A percentile compares a stretch with the other conserved stretches of the same genome.
Conservation (phyloP, 2,329 filamentous ascomycete genomes). For the Rasamsonia emersonii region DNA sequence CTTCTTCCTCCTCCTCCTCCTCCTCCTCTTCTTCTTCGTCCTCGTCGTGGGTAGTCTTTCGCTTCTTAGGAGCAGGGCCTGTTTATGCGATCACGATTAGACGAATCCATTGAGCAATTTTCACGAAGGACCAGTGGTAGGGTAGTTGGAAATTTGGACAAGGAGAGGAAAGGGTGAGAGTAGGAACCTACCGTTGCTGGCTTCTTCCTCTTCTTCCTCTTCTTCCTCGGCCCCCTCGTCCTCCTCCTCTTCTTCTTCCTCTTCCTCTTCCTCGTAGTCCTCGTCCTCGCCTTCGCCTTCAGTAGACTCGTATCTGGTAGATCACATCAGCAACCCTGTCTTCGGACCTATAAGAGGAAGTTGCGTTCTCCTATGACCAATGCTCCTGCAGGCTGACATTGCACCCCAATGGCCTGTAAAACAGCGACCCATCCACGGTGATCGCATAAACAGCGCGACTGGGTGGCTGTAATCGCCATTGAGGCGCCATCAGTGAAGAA, state of each 20-base stretch:
- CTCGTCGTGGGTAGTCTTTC: conserved; percentile 17
- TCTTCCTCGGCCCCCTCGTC: conserved; percentile 9
- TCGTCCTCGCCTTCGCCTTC: conserved; percentile 31
- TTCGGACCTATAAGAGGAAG: not conserved
- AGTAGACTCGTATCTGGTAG: conserved; percentile 10
- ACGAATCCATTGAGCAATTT: not conserved
- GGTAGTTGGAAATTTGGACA: not conserved
- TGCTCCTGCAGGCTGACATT: no score
- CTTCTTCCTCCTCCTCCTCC: conserved; percentile 28
- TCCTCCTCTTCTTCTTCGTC: conserved; percentile 35
- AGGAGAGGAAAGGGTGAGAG: not conserved
- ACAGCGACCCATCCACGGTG: conserved; percentile 3
- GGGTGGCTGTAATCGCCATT: no score
- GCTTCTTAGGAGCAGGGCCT: conserved; percentile 11
- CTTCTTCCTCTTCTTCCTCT: conserved; percentile 24
- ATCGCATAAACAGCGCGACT: no score
- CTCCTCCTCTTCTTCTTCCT: conserved; percentile 7
- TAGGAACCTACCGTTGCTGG: conserved; percentile 7
- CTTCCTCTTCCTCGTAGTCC: conserved; percentile 42
- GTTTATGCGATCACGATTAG: not conserved
- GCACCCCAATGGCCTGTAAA: no score
- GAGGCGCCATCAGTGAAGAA: no score
- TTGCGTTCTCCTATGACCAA: no score
- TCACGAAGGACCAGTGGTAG: not conserved
- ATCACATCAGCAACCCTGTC: not conserved